phyloP scores from a whole-genome alignment of 306 rosid genomes.

The Alnus rubra region DNA sequence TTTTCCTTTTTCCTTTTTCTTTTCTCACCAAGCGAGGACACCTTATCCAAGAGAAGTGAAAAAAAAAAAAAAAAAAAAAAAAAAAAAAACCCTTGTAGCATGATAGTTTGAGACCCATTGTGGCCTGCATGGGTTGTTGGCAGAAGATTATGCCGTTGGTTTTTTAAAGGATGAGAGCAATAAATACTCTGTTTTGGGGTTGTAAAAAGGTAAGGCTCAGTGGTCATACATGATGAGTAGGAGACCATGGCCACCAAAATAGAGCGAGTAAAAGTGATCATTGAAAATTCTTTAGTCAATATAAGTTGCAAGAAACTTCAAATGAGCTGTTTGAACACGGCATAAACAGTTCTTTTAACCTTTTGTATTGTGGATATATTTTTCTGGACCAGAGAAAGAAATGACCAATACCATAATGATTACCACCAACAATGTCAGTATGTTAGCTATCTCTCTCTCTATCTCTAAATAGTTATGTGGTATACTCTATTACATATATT shows the following conservation, averaged over 20 bases:
- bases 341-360: constrained; percentile 1
- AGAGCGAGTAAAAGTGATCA: not conserved
- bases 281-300: not conserved
- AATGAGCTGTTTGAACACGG: not conserved
- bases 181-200: not conserved
- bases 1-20: not conserved
- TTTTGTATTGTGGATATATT: no score
- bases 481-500: not conserved
- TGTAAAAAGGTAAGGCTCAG: not conserved
- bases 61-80: constrained; percentile 12
- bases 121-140: constrained; percentile 13
- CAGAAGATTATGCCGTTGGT: constrained; percentile 2
- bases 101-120: constrained; percentile 15
- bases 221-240: not conserved
- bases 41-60: constrained; percentile 15
- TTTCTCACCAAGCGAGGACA: constrained; percentile 7
- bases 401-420: constrained; percentile 5
- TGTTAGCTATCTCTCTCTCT: not conserved
- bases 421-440: not conserved
- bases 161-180: not conserved
- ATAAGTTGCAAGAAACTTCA: constrained; percentile 1
- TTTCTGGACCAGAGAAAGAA: not conserved
- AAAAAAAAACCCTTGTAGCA: constrained; percentile 7
- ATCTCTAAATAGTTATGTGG: not conserved
- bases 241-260: constrained; percentile 1